Base-by-base conservation (phyloP, 768 basidiomycete species). In the Mycena rosella region DNA sequence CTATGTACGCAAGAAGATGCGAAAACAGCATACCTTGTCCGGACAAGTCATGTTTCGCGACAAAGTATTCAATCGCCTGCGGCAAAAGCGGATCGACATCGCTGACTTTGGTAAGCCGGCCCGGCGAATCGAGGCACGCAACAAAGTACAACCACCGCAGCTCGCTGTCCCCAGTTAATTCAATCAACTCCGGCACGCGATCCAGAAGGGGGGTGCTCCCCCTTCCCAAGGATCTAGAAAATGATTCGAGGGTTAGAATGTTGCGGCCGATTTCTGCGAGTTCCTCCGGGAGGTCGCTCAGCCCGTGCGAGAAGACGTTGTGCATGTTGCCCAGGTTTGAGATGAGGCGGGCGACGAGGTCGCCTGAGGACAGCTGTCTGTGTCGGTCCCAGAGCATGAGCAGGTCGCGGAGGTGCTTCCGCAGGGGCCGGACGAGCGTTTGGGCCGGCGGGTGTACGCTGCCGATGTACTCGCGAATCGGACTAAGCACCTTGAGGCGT, bases 381-480 rank as follows among this genome's bases (percentile, higher is more conserved):
- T 26, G 45, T 26, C 27, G 17, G 14, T 49, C 29, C 29, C 49
- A 51, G 14, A 51, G 49, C 17, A 22, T 5, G 17, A 51, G 26
- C 3, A 51, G 49, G 4, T 15, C 5, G 26, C 29, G 18, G 13
- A 51, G 14, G 26, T 48, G 42, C n/a, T n/a, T 44, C 20, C 42
- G 42, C 20, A n/a, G 20, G 2, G 42, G 42, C 20, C 42, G 42
- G 5, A 44, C 42, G 42, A 44, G 42, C 42, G 20, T 1, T 5
- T 44, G 42, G 42, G 52, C 26, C 0, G 65, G 52, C 18, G 65
- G 65, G 47, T 60, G 40, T 6, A 36, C 15, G 9, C 11, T 53
- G 40, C 34, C 4, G 34, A 67, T 27, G 32, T 60, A 44, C 27
- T 67, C 65, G 14, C 65, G 65, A 24, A 67, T 42, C 20, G 67